A percentile compares a stretch with the other conserved stretches of the same genome.
phyloP scores from a whole-genome alignment of 345 rosid genomes.

The Pistacia integerrima region DNA sequence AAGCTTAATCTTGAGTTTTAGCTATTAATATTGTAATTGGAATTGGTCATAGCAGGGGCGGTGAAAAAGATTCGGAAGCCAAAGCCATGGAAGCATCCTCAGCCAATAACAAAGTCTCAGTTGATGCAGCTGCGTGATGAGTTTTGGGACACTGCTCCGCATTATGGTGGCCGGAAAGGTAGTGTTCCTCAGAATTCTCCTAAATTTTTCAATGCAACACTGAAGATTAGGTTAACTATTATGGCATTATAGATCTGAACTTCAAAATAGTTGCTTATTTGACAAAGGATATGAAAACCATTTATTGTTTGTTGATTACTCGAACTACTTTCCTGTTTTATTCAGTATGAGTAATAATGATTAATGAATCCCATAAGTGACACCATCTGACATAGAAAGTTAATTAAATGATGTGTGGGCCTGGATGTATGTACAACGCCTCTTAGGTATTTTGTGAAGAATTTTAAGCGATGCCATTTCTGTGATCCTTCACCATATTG shows the following conservation, averaged over 20 bases:
- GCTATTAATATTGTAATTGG: background rate
- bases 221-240: background rate
- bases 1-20: background rate
- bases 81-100: conserved; percentile 86
- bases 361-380: background rate
- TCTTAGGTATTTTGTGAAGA: background rate
- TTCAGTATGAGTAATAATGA: no score
- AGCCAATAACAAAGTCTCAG: conserved; percentile 71
- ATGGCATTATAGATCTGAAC: background rate
- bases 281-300: background rate
- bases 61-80: conserved; percentile 84
- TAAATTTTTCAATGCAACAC: background rate
- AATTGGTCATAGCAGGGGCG: conserved; percentile 36
- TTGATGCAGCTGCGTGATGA: conserved; percentile 82
- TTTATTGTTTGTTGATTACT: background rate
- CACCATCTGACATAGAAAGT: background rate
- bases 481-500: background rate
- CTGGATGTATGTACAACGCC: background rate
- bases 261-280: background rate
- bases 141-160: conserved; percentile 98
- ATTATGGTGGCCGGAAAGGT: conserved; percentile 91
- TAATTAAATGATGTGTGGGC: background rate
- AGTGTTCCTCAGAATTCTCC: background rate
- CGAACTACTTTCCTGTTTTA: background rate
- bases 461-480: background rate